Percentiles rank a stretch among this genome's conserved stretches.
Evolutionary conservation across 2,329 filamentous ascomycete species (phyloP).

Genomic region (Fusarium domesticum): DNA sequence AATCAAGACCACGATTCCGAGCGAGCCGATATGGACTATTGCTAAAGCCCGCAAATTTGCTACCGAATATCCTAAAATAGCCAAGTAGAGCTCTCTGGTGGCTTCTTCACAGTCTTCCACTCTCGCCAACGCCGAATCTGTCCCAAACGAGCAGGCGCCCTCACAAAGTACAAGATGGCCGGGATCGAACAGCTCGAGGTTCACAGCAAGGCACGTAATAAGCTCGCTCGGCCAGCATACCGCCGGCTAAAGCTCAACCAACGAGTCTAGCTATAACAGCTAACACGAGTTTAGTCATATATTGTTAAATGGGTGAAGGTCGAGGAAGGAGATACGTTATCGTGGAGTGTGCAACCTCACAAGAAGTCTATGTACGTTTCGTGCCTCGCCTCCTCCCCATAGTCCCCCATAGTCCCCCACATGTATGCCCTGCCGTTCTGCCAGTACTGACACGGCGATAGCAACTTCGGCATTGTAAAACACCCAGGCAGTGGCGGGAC

Average conservation of each 20-base stretch:
- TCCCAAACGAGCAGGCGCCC: conserved; percentile 2
- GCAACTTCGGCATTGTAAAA: conserved; percentile 96
- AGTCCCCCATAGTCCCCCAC: too few relatives aligned
- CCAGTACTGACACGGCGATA: conserved; percentile 33
- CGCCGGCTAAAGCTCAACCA: background rate
- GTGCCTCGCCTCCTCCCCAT: conserved; percentile 4
- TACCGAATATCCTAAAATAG: conserved; percentile 5
- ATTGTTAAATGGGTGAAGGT: conserved; percentile 97
- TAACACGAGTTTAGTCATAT: conserved; percentile 70
- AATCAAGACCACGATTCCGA: conserved; percentile 16
- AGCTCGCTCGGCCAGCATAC: background rate
- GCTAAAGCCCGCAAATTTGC: conserved; percentile 19
- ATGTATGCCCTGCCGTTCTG: background rate
- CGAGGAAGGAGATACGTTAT: conserved; percentile 84
- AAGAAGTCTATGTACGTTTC: conserved; percentile 81
- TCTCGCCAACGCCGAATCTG: conserved; percentile 7
- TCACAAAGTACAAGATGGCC: conserved; percentile 59
- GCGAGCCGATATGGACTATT: conserved; percentile 21
- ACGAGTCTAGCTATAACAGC: conserved; percentile 3
- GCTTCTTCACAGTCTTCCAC: conserved; percentile 2
- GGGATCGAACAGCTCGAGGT: conserved; percentile 96
- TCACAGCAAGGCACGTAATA: conserved; percentile 77
- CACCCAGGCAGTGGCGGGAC: conserved; percentile 74
- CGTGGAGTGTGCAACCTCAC: conserved; percentile 95
- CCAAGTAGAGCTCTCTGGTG: conserved; percentile 9